Base-by-base conservation (phyloP, 2,329 filamentous ascomycete species). In the Berkeleyomyces rouxiae region DNA sequence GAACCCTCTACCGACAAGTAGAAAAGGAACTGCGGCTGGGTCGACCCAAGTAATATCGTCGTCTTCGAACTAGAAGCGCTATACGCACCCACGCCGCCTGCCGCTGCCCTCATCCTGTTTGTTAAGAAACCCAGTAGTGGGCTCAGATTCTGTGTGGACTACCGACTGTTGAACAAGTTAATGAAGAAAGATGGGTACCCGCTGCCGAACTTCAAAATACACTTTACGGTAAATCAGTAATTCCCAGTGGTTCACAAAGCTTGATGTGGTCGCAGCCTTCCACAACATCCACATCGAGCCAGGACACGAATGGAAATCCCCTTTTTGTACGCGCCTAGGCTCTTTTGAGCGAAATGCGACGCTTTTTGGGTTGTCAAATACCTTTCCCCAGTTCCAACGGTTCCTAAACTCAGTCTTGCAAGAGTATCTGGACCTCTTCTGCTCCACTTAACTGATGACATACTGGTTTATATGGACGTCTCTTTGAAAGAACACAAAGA, bases 121-220 rank as follows among this genome's bases (percentile, higher is more conserved):
- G 65, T 71, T 31, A 64, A 59, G 36, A 74, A 73, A 65, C 68
- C 68, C 4, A 67, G 69, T 58, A 65, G 69, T 2, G 66, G 63
- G 6, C 61, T 72, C 7, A 64, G 66, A 23, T 61, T 75, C 49
- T 74, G 66, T 66, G 66, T 75, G 4, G 67, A 75, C 63, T 76
- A 75, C 65, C 58, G 67, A 59, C 64, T 43, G 0, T 65, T 75
- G 0, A 76, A 75, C 59, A 63, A 64, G 0, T 64, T 73, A n/a
- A 74, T 68, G 3, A 68, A 69, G 36, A 73, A 74, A 66, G 68
- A 74, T 63, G 59, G 67, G 0, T 72, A 72, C 64, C 66, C 67
- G 2, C 60, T 73, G 23, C 71, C 67, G 0, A 62, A 72, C 2
- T 72, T 75, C 46, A 62, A 59, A 23, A 10, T 68, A 75, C 61